Base-by-base conservation (phyloP, 176 grass and related monocot species). In the Musa beccarii region DNA sequence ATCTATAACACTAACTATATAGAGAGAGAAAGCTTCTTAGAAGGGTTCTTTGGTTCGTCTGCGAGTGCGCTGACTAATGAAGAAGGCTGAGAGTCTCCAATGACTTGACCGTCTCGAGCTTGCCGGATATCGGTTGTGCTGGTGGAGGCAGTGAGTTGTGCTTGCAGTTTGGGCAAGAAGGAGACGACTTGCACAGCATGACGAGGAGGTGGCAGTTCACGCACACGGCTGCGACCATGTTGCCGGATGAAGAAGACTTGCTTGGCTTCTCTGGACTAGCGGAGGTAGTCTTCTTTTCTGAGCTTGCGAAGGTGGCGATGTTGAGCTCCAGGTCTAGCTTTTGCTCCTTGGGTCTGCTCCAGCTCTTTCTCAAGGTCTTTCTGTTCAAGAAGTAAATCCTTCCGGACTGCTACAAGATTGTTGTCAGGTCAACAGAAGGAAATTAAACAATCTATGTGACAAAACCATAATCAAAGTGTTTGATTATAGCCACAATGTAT, bases 321-420 rank as follows among this genome's bases (percentile, higher is more conserved):
- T 97, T 91, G 82, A 97, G 85, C 62, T 97, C 90, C 52, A 97
- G 73, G 79, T 87, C 88, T 67, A 97, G 79, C 68, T 76, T 79
- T 78, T 87, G 80, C 87, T 90, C 90, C 75, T 81, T 84, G 59
- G 93, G 93, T 22, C 85, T 87, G 43, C 80, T 79, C 90, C 88
- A 91, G 71, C 90, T 97, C 78, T 69, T 97, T 79, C 80, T 93
- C 84, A 87, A 16, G 68, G 82, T 97, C 83, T 90, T 97, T 84
- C 93, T 90, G 80, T 97, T 97, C 64, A 97, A 80, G 90, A 93
- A 97, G 83, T 93, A 97, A 79, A 97, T 97, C 80, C 72, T 89
- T 59, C 93, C 93, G 34, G 93, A 93, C 93, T 97, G 86, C 67
- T n/a, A 68, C 59, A 79, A 34, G 74, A 69, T 49, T 9, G 15